phyloP scores from a whole-genome alignment of 345 rosid genomes.

The Syzygium oleosum region DNA sequence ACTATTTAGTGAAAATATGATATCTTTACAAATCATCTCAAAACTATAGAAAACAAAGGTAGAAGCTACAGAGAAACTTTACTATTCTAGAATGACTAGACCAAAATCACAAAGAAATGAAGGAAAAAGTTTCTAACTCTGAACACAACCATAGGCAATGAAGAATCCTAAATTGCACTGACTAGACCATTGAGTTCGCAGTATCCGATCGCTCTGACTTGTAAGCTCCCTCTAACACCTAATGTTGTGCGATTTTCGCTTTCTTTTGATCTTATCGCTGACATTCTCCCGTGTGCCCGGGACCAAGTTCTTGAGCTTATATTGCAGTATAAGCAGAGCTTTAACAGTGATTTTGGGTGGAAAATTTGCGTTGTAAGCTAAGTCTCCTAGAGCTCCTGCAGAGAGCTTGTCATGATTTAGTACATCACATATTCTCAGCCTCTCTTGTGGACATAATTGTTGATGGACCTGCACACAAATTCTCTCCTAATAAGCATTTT shows the following conservation, averaged over 20 bases:
- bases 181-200: conserved; percentile 3
- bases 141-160: conserved; percentile 31
- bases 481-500: neutral
- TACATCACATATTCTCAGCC: conserved; percentile 18
- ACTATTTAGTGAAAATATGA: neutral
- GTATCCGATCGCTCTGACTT: conserved; percentile 12
- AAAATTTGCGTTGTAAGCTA: conserved; percentile 25
- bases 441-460: conserved; percentile 19
- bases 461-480: conserved; percentile 31
- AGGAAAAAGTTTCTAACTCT: neutral
- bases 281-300: conserved; percentile 12
- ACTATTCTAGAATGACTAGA: neutral
- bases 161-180: conserved; percentile 9
- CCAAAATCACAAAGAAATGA: neutral
- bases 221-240: conserved; percentile 17
- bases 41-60: neutral
- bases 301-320: neutral
- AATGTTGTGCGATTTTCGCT: neutral
- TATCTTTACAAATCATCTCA: neutral
- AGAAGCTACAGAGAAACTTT: neutral
- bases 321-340: conserved; percentile 20
- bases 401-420: conserved; percentile 42
- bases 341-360: conserved; percentile 20
- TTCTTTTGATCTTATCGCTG: conserved; percentile 1
- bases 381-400: conserved; percentile 13